phyloP scores from a whole-genome alignment of 164 flowering plant genomes.

The Magnolia kwangsiensis region DNA sequence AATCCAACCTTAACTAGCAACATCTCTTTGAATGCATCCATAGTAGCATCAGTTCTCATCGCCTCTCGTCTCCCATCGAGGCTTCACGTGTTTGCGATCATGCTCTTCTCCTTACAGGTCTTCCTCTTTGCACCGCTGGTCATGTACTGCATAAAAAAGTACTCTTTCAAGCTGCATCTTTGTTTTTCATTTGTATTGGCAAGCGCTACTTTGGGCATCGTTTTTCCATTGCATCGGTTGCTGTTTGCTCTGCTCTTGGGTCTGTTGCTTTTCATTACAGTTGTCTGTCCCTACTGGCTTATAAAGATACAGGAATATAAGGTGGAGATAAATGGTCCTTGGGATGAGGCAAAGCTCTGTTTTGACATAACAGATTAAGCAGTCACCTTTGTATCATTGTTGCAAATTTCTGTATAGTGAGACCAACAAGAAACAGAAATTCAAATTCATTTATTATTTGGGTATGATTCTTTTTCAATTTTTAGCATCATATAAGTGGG shows the following conservation, averaged over 20 bases:
- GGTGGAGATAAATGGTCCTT: slow-evolving; percentile 99
- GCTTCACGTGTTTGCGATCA: slow-evolving; percentile 74
- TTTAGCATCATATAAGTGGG: not conserved
- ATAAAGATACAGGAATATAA: slow-evolving; percentile 83
- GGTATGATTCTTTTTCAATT: not conserved
- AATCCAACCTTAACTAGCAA: slow-evolving; percentile 76
- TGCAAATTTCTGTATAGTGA: not conserved
- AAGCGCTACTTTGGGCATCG: slow-evolving; percentile 46
- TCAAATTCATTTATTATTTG: not conserved
- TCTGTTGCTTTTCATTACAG: slow-evolving; percentile 57
- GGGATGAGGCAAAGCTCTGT: slow-evolving; percentile 99
- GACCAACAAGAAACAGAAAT: not conserved
- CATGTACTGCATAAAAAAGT: slow-evolving; percentile 70
- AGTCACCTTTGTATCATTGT: not conserved
- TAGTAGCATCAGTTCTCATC: slow-evolving; percentile 87
- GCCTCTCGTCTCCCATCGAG: slow-evolving; percentile 93
- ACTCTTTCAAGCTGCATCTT: slow-evolving; percentile 63
- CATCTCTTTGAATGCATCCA: slow-evolving; percentile 82
- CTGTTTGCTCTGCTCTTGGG: slow-evolving; percentile 52
- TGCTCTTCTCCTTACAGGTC: slow-evolving; percentile 86
- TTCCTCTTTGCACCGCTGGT: slow-evolving; percentile 91
- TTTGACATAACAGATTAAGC: slow-evolving; percentile 76
- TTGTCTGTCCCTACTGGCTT: slow-evolving; percentile 94
- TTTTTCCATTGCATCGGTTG: slow-evolving; percentile 47
- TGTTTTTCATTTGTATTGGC: slow-evolving; percentile 63